Conservation (phyloP, 352 stramenopile species). For the Pythium chondricola region DNA sequence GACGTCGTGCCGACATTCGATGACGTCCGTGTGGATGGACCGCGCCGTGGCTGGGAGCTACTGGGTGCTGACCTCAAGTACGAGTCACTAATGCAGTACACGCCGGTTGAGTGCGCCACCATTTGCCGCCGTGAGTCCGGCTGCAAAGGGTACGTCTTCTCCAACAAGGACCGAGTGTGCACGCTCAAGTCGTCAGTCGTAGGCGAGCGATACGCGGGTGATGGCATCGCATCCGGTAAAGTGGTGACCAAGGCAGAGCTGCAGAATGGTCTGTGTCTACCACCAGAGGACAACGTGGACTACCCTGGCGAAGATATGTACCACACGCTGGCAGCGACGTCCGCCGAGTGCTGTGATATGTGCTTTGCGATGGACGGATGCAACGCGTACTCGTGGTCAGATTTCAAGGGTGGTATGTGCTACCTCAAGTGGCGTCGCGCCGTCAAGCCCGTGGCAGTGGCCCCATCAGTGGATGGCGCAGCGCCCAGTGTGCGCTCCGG, state of each 20-base stretch:
- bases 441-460: not conserved
- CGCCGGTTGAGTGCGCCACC: conserved; percentile 5
- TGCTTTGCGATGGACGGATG: not conserved
- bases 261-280: not conserved
- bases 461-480: conserved; percentile 2
- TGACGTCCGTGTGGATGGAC: not conserved
- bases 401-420: conserved; percentile 10
- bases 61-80: conserved; percentile 3
- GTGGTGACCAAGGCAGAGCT: not conserved
- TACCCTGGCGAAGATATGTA: conserved; percentile 7
- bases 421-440: conserved; percentile 2
- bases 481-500: too few species aligned
- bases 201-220: conserved; percentile 2
- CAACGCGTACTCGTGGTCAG: conserved; percentile 11
- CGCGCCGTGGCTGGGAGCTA: not conserved
- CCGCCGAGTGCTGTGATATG: conserved; percentile 8
- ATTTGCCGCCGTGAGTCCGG: conserved; percentile 2
- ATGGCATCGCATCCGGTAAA: not conserved
- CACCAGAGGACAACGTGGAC: conserved; percentile 8
- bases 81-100: not conserved
- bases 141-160: conserved; percentile 9
- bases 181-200: conserved; percentile 12
- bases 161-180: not conserved
- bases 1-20: not conserved
- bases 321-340: not conserved